These are phyloP conservation scores for Alisma plantagoaquatica DNA, from an alignment of 106 monocot species.

Conservation along the genomic window DNA sequence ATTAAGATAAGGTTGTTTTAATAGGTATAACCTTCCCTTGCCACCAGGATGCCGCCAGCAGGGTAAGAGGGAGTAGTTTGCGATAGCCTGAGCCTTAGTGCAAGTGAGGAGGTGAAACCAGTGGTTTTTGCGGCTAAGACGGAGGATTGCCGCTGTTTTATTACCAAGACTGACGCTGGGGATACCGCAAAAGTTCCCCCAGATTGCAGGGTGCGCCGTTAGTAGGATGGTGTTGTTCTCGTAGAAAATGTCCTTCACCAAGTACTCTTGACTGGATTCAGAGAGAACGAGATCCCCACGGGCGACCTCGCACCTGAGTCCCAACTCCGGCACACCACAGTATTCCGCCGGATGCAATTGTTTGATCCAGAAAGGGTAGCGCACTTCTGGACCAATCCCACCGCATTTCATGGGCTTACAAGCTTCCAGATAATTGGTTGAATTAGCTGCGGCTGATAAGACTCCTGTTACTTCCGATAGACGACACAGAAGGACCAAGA, in stretches of 20 bases:
- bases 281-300: neutral
- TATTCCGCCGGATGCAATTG: neutral
- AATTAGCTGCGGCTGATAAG: too few relatives aligned
- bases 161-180: too few relatives aligned
- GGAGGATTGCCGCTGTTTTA: too few relatives aligned
- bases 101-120: too few relatives aligned
- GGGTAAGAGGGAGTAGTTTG: neutral
- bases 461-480: too few relatives aligned
- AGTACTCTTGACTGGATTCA: neutral
- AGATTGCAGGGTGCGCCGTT: fast-evolving
- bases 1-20: too few relatives aligned
- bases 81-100: neutral
- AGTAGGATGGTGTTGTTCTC: neutral
- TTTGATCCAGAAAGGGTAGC: constrained; percentile 5
- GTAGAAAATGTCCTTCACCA: neutral
- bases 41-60: too few relatives aligned
- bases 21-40: too few relatives aligned
- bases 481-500: too few relatives aligned
- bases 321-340: constrained; percentile 3
- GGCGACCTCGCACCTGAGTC: neutral
- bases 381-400: neutral
- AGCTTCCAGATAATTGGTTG: too few relatives aligned
- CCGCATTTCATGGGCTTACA: constrained; percentile 1
- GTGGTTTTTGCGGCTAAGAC: too few relatives aligned
- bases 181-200: too few relatives aligned